These are phyloP conservation scores for Chloroidium sp. DNA, from an alignment of 163 green algal genomes.

Conservation along the genomic window DNA sequence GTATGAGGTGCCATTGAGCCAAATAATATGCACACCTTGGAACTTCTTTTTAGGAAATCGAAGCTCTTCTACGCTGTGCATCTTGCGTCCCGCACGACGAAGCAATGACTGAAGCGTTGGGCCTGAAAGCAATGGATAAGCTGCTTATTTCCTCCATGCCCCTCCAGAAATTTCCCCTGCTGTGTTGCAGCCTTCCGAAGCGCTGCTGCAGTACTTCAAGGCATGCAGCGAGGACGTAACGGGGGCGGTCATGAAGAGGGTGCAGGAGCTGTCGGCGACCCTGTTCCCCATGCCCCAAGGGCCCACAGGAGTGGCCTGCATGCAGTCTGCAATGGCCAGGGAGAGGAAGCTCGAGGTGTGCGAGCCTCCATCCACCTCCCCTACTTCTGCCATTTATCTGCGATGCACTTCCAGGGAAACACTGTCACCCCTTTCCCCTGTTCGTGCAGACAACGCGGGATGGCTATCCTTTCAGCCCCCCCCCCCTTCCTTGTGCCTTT, in stretches of 20 bases:
- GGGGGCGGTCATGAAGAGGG: slow-evolving; percentile 6
- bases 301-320: slow-evolving; percentile 4
- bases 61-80: slow-evolving; percentile 6
- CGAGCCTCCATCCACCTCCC: not conserved
- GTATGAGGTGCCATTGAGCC: too few species aligned
- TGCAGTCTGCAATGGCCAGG: slow-evolving; percentile 18
- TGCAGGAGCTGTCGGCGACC: slow-evolving; percentile 17
- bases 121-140: too few species aligned
- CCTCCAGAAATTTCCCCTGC: slow-evolving; percentile 6
- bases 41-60: not conserved
- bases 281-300: slow-evolving; percentile 15
- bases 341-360: slow-evolving; percentile 23
- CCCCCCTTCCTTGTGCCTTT: too few species aligned
- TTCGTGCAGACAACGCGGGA: too few species aligned
- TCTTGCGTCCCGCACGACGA: not conserved
- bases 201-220: slow-evolving; percentile 14
- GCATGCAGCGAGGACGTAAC: slow-evolving; percentile 1
- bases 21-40: too few species aligned
- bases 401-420: too few species aligned
- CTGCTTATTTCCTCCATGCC: slow-evolving; percentile 1
- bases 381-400: too few species aligned
- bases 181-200: slow-evolving; percentile 9
- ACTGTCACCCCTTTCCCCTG: too few species aligned
- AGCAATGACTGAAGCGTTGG: too few species aligned
- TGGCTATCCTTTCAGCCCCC: too few species aligned